Base-by-base conservation (phyloP, 306 rosid genomes). In the Delonix regia region DNA sequence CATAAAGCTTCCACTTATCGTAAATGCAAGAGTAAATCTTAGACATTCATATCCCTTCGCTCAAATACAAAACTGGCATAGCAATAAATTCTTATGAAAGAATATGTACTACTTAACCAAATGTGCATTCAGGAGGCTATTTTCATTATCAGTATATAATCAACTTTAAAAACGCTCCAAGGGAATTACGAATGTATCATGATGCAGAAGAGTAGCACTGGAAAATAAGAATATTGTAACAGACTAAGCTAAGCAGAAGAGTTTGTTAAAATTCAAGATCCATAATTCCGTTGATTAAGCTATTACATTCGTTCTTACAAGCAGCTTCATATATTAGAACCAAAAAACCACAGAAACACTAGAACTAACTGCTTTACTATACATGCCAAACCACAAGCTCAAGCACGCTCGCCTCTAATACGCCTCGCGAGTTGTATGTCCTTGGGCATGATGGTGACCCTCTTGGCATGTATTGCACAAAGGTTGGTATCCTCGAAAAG, bases 341-440 rank as follows among this genome's bases (percentile, higher is more conserved):
- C 7, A 1, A 2, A 1, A 10, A 16, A 1, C 2, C 14, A 24
- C 0, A 22, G 0, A 1, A 55, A 14, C 42, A 18, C 14, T 3
- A 24, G 7, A 4, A 4, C 24, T 27, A 57, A 12, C 7, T 6
- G 25, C 38, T 27, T 5, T 8, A 62, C 14, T 82, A 75, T 79
- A 82, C 79, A 81, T 16, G 66, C 28, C 28, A 63, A 27, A 70
- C 19, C 0, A 19, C 9, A 18, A 28, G 15, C 41, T 27, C 7
- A 85, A 48, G 88, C 88, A 28, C 88, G 86, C 24, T 86, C 89
- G 57, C 89, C 89, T 59, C 89, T 77, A 3, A 86, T 86, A 15
- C 89, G 86, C 71, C 89, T 82, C 0, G 89, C 89, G 0, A 86
- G 86, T 41, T 86, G 89, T 4, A 86, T 86, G 38, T 86, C 89